Evolutionary conservation across 2,329 filamentous ascomycete genomes (phyloP).

Genomic region (Ceratocystis huliohia): DNA sequence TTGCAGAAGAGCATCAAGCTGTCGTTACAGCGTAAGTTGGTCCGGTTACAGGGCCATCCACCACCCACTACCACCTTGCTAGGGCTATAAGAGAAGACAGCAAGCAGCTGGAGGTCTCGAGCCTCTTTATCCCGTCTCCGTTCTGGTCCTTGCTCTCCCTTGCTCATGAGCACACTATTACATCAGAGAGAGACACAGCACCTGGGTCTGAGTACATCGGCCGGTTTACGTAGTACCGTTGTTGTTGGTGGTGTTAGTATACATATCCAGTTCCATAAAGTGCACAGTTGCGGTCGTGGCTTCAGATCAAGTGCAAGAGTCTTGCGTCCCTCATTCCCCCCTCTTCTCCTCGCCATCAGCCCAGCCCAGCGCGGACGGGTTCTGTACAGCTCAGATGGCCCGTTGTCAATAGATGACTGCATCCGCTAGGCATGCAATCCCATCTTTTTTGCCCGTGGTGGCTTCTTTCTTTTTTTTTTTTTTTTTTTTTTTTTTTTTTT

Average conservation of each 20-base stretch:
- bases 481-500: not conserved
- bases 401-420: too few species aligned
- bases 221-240: not conserved
- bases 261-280: not conserved
- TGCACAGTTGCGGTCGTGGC: not conserved
- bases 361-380: too few species aligned
- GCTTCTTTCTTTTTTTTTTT: not conserved
- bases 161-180: not conserved
- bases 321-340: not conserved
- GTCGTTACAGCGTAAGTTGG: too few species aligned
- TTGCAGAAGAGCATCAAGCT: too few species aligned
- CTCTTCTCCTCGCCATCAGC: too few species aligned
- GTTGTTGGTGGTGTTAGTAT: not conserved
- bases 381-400: too few species aligned
- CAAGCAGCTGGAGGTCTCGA: not conserved
- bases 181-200: not conserved
- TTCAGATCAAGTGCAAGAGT: not conserved
- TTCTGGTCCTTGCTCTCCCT: not conserved
- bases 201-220: not conserved
- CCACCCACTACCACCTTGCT: too few species aligned
- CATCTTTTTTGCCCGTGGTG: too few species aligned
- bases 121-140: not conserved
- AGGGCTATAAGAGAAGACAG: not conserved
- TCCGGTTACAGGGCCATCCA: not conserved
- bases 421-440: too few species aligned